phyloP scores from a whole-genome alignment of 257 asterid species.

The Lycium ferocissimum region DNA sequence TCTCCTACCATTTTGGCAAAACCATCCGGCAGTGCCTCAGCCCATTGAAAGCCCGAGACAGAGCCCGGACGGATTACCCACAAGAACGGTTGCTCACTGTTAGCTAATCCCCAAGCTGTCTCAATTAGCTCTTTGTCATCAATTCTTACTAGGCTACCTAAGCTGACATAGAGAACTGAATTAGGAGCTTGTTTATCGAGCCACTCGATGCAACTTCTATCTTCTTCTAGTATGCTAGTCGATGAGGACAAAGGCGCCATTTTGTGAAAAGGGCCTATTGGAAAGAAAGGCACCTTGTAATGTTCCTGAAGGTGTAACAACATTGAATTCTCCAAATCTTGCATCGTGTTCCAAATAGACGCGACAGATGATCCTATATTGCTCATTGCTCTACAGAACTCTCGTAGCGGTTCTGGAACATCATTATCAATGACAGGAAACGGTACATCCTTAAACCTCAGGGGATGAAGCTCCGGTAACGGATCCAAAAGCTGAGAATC shows the following conservation, averaged over 20 bases:
- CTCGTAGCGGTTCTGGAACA: conserved; percentile 22
- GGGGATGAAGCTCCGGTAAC: conserved; percentile 42
- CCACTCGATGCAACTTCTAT: conserved; percentile 45
- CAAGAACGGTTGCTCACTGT: conserved; percentile 44
- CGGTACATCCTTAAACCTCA: conserved; percentile 40
- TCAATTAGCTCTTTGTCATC: conserved; percentile 34
- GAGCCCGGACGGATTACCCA: conserved; percentile 55
- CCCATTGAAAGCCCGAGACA: not conserved
- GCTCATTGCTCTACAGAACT: conserved; percentile 30
- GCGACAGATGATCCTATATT: conserved; percentile 48
- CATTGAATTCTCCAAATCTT: conserved; percentile 31
- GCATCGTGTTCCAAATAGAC: conserved; percentile 53
- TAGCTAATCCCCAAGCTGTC: conserved; percentile 52
- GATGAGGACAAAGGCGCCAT: conserved; percentile 22
- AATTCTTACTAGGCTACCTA: conserved; percentile 50
- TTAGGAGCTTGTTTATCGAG: conserved; percentile 43
- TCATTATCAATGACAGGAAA: conserved; percentile 24
- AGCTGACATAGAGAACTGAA: conserved; percentile 50
- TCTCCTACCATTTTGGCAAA: conserved; percentile 24
- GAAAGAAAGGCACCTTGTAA: conserved; percentile 50
- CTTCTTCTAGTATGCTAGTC: conserved; percentile 46
- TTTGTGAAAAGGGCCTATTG: conserved; percentile 74
- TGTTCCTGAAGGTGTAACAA: conserved; percentile 39
- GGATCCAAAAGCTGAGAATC: conserved; percentile 41
- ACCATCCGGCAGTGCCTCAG: conserved; percentile 1